Conservation (phyloP, 495 filamentous ascomycete species). For the Hypoxylon trugodes region DNA sequence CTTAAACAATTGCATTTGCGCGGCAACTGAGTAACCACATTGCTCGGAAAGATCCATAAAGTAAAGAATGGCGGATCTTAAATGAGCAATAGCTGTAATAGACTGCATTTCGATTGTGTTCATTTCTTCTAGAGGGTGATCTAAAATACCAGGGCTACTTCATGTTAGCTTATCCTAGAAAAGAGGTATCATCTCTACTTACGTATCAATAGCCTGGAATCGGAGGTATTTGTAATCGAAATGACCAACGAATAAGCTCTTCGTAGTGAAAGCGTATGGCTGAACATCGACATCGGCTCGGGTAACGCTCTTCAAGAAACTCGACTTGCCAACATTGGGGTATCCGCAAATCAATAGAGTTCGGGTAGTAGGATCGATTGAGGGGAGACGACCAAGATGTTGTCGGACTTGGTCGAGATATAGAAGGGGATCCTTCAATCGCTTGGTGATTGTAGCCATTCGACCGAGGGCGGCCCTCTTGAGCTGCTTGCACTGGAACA, state of each 20-base stretch:
- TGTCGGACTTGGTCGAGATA: slow-evolving; percentile 98
- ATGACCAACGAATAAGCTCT: slow-evolving; percentile 95
- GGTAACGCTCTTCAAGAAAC: slow-evolving; percentile 89
- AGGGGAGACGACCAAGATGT: slow-evolving; percentile 95
- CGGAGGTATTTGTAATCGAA: slow-evolving; percentile 98
- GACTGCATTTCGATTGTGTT: slow-evolving; percentile 99
- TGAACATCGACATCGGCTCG: slow-evolving; percentile 97
- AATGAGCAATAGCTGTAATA: slow-evolving; percentile 95
- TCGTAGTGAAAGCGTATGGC: slow-evolving; percentile 98
- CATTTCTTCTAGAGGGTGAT: slow-evolving; percentile 99
- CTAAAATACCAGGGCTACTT: slow-evolving; percentile 81
- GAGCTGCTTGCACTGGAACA: slow-evolving; percentile 96
- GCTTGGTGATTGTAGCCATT: slow-evolving; percentile 95
- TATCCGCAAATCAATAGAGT: slow-evolving; percentile 96
- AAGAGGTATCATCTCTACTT: slow-evolving; percentile 2
- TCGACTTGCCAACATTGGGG: slow-evolving; percentile 97
- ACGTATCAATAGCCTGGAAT: slow-evolving; percentile 80
- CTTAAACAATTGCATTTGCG: slow-evolving; percentile 91
- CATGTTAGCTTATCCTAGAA: slow-evolving; percentile 11
- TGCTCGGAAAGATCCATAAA: slow-evolving; percentile 99
- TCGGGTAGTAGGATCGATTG: slow-evolving; percentile 95
- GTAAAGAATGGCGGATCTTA: slow-evolving; percentile 92
- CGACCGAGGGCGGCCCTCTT: slow-evolving; percentile 89
- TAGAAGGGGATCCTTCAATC: slow-evolving; percentile 89
- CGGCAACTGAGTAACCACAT: slow-evolving; percentile 92